Evolutionary conservation across 805 yeast genomes (phyloP), one percentile per base, ranked within the genome.

Genomic region (Yamadazyma olivae): DNA sequence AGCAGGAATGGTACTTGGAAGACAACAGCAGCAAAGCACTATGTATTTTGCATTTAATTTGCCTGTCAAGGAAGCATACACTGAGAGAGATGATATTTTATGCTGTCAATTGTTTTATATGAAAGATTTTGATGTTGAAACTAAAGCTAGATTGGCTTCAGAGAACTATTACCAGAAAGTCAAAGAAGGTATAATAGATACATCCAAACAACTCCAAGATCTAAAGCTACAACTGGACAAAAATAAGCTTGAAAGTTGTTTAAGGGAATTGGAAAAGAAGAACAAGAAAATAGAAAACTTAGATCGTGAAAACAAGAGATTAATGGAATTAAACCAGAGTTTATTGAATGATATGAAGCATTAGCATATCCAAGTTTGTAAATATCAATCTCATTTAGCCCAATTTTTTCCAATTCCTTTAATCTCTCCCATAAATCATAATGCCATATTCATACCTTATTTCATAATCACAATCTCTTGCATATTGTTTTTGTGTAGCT

Each of bases 251-350:
- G 41, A 46, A 22, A 33, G 46, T 4, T 49, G 49, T 28, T 50
- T 56, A 20, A 35, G 47, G 16, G 60, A 57, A 32, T 41, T 60
- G 25, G 40, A 35, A 4, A 51, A 46, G 30, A 50, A 42, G 37
- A 48, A 47, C 27, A 44, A 48, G 24, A 45, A 50, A 25, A 40
- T 57, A 26, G 53, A 53, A 7, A 46, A 45, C 12, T 38, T 60
- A 30, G 43, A 36, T 35, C 41, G 39, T 2, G 66, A 61, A 33
- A 60, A 60, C 35, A 57, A 52, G 38, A 39, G 52, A 28, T 40
- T 61, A 17, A 47, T 61, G 32, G 63, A 59, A 17, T 45, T 61
- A 44, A 60, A 61, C 39, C 64, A 57, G 29, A 53, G 49, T 17
- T 40, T 61, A 28, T 29, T 56, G 14, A n/a, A n/a, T n/a, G n/a